Percentiles rank a stretch among this genome's conserved stretches.
Evolutionary conservation across 176 grass and related monocot species (phyloP).

Genomic region (Calamus simplicifolius): DNA sequence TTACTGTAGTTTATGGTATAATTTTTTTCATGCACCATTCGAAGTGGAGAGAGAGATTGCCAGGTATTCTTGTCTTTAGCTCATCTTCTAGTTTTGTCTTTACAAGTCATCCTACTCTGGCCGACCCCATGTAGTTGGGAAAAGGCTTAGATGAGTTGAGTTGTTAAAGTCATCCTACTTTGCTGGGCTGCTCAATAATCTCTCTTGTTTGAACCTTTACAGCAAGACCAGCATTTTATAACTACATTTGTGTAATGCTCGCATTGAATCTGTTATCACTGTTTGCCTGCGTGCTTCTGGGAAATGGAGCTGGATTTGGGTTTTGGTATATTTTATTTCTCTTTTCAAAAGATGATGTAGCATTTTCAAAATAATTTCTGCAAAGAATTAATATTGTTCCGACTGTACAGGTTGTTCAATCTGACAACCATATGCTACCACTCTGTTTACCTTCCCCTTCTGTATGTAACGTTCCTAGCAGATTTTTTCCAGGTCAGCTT

Average conservation of each 20-base stretch:
- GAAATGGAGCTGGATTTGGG: conserved; percentile 78
- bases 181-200: too few relatives aligned
- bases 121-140: too few relatives aligned
- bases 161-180: too few relatives aligned
- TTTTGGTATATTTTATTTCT: conserved; percentile 56
- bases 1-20: conserved; percentile 74
- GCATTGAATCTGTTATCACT: conserved; percentile 66
- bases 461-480: conserved; percentile 85
- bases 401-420: conserved; percentile 71
- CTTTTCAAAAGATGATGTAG: neutral
- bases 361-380: too few relatives aligned
- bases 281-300: conserved; percentile 64
- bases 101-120: too few relatives aligned
- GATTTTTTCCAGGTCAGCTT: conserved; percentile 90
- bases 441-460: conserved; percentile 90
- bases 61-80: conserved; percentile 29
- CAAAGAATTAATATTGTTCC: neutral
- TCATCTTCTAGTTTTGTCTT: neutral
- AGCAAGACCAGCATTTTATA: conserved; percentile 95
- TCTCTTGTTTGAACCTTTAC: conserved; percentile 17
- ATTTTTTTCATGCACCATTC: conserved; percentile 96
- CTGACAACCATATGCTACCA: conserved; percentile 77
- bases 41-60: conserved; percentile 88
- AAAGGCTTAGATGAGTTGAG: too few relatives aligned
- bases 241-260: conserved; percentile 76